Percentiles rank a stretch among this genome's conserved stretches.
Evolutionary conservation across 139 green algal species (phyloP).

Genomic region (Diplosphaera chodatii): DNA sequence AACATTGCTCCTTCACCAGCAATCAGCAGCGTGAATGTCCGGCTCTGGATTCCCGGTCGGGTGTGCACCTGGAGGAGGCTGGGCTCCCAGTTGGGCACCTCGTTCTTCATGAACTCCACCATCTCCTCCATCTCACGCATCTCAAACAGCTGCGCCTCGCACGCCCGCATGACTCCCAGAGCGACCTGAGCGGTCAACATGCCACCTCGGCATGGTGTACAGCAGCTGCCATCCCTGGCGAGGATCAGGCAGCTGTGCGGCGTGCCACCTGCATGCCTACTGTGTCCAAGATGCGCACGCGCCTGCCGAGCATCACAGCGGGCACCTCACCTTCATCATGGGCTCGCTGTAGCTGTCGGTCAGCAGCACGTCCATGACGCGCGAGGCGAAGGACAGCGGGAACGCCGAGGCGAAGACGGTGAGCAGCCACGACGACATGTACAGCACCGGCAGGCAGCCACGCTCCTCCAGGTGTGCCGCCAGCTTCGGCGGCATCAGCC

Average conservation of each 20-base stretch:
- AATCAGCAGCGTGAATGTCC: too few species aligned
- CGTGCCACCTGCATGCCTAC: too few species aligned
- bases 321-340: constrained; percentile 48
- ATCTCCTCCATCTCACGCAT: constrained; percentile 63
- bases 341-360: constrained; percentile 46
- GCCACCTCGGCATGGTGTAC: too few species aligned
- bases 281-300: too few species aligned
- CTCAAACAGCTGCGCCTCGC: constrained; percentile 31
- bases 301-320: too few species aligned
- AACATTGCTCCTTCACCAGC: too few species aligned
- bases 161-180: constrained; percentile 35
- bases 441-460: constrained; percentile 61
- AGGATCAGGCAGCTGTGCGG: too few species aligned
- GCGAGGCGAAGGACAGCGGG: constrained; percentile 56
- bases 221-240: too few species aligned
- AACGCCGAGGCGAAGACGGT: constrained; percentile 74
- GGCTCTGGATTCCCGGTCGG: too few species aligned
- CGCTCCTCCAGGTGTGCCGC: constrained; percentile 54
- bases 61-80: neutral
- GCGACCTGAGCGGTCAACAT: constrained; percentile 36
- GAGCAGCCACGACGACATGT: constrained; percentile 71
- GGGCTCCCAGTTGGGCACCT: constrained; percentile 30
- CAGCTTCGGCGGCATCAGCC: constrained; percentile 48
- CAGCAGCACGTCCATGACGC: constrained; percentile 73
- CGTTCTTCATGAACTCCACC: constrained; percentile 50